Conservation (phyloP, 441 rosid genomes). For the Adansonia grandidieri region DNA sequence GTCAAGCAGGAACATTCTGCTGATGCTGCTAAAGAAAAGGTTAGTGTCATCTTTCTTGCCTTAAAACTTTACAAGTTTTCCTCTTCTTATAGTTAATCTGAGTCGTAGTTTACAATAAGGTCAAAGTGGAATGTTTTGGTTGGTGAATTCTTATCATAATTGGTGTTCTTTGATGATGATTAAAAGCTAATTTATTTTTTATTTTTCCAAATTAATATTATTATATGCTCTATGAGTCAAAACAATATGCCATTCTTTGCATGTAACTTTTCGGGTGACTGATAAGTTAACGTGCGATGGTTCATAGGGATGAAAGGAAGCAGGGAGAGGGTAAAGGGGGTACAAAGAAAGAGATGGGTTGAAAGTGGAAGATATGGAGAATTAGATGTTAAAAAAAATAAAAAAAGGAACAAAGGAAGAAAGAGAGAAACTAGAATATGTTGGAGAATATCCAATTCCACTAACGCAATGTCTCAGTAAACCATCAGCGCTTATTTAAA, state of each 20-base stretch:
- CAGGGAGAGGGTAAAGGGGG: not conserved
- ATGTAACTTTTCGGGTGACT: not conserved
- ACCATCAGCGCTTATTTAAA: not conserved
- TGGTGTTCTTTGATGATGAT: not conserved
- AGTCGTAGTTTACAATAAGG: not conserved
- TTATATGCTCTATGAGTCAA: not conserved
- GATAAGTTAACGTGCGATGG: not conserved
- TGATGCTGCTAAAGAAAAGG: conserved; percentile 94
- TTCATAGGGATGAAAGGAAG: not conserved
- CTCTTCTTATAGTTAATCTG: not conserved
- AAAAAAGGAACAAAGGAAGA: not conserved
- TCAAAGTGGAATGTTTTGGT: not conserved
- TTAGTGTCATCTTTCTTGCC: conserved; percentile 29
- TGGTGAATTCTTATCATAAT: not conserved
- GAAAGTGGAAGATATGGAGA: not conserved
- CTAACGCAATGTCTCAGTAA: not conserved
- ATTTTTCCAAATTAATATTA: not conserved
- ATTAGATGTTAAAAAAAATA: not conserved
- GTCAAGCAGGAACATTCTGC: conserved; percentile 62
- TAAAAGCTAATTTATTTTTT: not conserved
- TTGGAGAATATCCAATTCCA: not conserved
- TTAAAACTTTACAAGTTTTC: not conserved
- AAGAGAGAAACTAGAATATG: not conserved
- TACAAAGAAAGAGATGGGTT: not conserved
- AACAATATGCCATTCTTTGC: not conserved